Percentiles rank a stretch among this genome's conserved stretches.
Conservation (phyloP, 495 filamentous ascomycete species). For the Glarea lozoyensis region DNA sequence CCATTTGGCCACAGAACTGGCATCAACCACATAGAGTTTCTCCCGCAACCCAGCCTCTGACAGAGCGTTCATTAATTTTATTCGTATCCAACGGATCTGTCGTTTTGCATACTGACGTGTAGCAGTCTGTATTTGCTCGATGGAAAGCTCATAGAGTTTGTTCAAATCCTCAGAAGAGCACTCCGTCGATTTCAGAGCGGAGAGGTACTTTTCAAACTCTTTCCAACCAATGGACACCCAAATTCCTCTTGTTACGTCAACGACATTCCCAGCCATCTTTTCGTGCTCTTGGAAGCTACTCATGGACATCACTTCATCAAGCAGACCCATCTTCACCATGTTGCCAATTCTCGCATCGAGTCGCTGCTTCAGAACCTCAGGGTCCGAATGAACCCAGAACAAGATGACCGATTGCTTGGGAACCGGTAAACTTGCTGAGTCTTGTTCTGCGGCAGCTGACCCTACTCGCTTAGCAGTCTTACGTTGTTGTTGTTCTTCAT, state of each 20-base stretch:
- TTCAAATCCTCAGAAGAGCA: conserved; percentile 32
- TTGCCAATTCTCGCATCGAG: conserved; percentile 69
- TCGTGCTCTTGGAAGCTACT: conserved; percentile 42
- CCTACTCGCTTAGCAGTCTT: conserved; percentile 19
- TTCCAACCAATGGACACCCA: conserved; percentile 97
- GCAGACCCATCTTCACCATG: conserved; percentile 71
- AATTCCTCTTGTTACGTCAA: conserved; percentile 73
- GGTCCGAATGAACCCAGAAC: conserved; percentile 79
- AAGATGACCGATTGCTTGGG: conserved; percentile 64
- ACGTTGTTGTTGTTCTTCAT: conserved; percentile 54
- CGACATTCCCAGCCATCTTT: conserved; percentile 34
- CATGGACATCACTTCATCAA: conserved; percentile 55
- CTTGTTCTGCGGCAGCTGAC: conserved; percentile 10
- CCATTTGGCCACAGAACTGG: conserved; percentile 52
- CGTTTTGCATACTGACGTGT: conserved; percentile 81
- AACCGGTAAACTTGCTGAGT: conserved; percentile 8
- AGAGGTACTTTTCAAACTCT: conserved; percentile 67
- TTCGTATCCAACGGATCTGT: conserved; percentile 80
- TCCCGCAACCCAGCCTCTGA: conserved; percentile 37
- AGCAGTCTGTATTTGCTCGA: conserved; percentile 57
- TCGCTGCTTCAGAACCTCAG: conserved; percentile 53
- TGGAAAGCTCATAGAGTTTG: conserved; percentile 25
- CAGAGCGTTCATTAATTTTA: conserved; percentile 64
- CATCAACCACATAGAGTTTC: conserved; percentile 67
- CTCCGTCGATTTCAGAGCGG: conserved; percentile 33